Evolutionary conservation across 495 filamentous ascomycete genomes (phyloP), one percentile per base, ranked within the genome.

Genomic region (Penicillium ucsense): DNA sequence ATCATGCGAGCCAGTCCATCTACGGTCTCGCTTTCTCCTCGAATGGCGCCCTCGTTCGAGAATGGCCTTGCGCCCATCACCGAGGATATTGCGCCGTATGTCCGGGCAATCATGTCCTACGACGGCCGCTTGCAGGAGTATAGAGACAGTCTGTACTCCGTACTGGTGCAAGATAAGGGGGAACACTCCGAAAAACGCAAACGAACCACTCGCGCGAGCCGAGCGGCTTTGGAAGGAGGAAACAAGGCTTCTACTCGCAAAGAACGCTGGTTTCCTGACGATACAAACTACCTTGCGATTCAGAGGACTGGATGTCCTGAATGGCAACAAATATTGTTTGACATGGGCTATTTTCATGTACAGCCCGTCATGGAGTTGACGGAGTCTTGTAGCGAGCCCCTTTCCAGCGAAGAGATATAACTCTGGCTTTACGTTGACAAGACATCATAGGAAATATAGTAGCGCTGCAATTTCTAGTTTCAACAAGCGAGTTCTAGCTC

Each of bases 221-320:
- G 89, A 35, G 86, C 85, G 8, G 94, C 91, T 0, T 71, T 90
- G 0, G 89, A 94, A 55, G 90, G 89, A 11, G 83, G 88, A 1
- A 74, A 74, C 38, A 80, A 92, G 54, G 77, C 80, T 35, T 80
- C 72, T 3, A 87, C 80, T 11, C 76, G 88, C 41, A 79, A 77
- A 44, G 88, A 92, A 61, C 75, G 77, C 43, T 95, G 89, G 80
- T 91, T 95, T 61, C 72, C 77, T n/a, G 71, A 71, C 27, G 72
- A 79, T 4, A 61, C 85, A 8, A 84, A 91, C 51, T 71, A 80
- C 6, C 60, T 70, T 6, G 57, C 76, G 31, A 78, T 94, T 2
- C 70, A 87, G 55, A 67, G 62, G 35, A 91, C 89, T 2, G 87
- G 80, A 0, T 80, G 80, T 5, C 61, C 67, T 36, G 74, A 68